phyloP scores from a whole-genome alignment of 148 eudicot genomes.

The Amaranthus cruentus region DNA sequence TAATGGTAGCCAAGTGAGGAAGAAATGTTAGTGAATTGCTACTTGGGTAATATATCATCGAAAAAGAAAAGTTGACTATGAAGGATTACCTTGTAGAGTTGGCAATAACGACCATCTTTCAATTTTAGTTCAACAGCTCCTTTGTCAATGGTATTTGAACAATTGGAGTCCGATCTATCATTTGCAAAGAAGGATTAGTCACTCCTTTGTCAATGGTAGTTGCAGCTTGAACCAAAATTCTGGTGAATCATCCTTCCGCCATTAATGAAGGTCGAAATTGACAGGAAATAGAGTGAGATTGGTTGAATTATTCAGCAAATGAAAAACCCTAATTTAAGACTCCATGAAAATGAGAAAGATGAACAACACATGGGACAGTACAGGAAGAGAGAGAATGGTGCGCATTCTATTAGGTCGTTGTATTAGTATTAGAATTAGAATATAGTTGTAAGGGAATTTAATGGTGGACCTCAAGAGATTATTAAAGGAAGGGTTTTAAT shows the following conservation, averaged over 20 bases:
- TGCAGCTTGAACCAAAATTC: constrained; percentile 21
- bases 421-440: too few species aligned
- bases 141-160: not conserved
- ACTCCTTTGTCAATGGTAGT: constrained; percentile 17
- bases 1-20: too few species aligned
- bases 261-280: constrained; percentile 1
- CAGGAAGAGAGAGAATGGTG: constrained; percentile 15
- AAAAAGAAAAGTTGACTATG: too few species aligned
- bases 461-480: too few species aligned
- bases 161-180: constrained; percentile 22
- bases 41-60: too few species aligned
- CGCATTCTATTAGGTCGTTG: constrained; percentile 37
- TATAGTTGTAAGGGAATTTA: too few species aligned
- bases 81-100: too few species aligned
- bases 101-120: too few species aligned
- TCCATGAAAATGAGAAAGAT: constrained; percentile 17
- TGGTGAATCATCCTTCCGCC: constrained; percentile 17
- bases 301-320: not conserved
- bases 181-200: not conserved
- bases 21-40: too few species aligned
- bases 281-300: not conserved
- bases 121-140: too few species aligned
- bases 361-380: constrained; percentile 30
- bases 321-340: constrained; percentile 32
- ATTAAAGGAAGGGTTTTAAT: too few species aligned